phyloP scores from a whole-genome alignment of 2,329 filamentous ascomycete species.

The Neonectria hederae region DNA sequence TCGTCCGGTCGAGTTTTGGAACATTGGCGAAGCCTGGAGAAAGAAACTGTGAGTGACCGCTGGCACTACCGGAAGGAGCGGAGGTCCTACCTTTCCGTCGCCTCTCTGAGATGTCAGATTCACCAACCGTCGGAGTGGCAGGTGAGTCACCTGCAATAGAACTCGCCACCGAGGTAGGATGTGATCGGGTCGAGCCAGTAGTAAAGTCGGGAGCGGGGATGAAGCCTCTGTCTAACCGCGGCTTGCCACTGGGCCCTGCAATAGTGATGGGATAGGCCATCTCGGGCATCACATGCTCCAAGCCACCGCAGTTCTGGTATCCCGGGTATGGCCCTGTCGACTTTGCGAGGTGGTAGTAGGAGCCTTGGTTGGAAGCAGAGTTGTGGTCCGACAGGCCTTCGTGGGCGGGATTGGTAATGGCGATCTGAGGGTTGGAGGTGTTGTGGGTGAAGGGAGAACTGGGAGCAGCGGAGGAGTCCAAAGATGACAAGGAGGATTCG shows the following conservation, averaged over 20 bases:
- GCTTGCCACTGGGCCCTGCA: slow-evolving; percentile 48
- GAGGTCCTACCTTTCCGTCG: slow-evolving; percentile 63
- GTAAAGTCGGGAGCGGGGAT: slow-evolving; percentile 58
- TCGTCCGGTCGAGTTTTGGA: slow-evolving; percentile 85
- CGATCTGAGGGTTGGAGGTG: slow-evolving; percentile 67
- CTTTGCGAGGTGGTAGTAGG: slow-evolving; percentile 61
- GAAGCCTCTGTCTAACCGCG: slow-evolving; percentile 53
- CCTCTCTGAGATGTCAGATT: slow-evolving; percentile 59
- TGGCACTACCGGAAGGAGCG: slow-evolving; percentile 4
- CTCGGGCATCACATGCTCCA: slow-evolving; percentile 50
- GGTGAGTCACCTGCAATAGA: slow-evolving; percentile 68
- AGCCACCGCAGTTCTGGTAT: slow-evolving; percentile 48
- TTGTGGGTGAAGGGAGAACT: slow-evolving; percentile 66
- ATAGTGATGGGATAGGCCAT: slow-evolving; percentile 54
- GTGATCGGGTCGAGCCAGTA: slow-evolving; percentile 54
- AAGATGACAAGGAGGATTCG: slow-evolving; percentile 69
- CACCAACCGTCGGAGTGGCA: slow-evolving; percentile 62
- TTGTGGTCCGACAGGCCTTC: slow-evolving; percentile 56
- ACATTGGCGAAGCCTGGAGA: slow-evolving; percentile 61
- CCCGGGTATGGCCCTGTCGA: slow-evolving; percentile 54
- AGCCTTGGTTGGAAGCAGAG: slow-evolving; percentile 35
- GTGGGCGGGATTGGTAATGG: slow-evolving; percentile 58
- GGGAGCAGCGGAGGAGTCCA: slow-evolving; percentile 69
- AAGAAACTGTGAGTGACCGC: slow-evolving; percentile 65
- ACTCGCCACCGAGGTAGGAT: slow-evolving; percentile 66